phyloP scores from a whole-genome alignment of 2,329 filamentous ascomycete genomes.

The Coleophoma crateriformis region DNA sequence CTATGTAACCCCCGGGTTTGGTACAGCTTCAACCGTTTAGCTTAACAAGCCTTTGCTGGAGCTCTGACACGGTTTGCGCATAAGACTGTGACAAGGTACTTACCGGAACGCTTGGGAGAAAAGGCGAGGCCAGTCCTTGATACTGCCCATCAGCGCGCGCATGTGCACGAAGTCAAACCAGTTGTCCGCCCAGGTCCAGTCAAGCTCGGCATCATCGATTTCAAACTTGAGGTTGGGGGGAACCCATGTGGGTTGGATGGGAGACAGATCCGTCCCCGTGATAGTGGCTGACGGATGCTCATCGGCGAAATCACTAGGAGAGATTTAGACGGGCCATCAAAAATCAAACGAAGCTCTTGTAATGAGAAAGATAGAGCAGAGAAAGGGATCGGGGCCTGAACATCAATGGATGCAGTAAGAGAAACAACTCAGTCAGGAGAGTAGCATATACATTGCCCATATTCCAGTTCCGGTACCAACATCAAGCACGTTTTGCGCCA shows the following conservation, averaged over 20 bases:
- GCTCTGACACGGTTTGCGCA: too few relatives aligned
- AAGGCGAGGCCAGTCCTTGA: slow-evolving; percentile 44
- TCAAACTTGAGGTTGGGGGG: slow-evolving; percentile 23
- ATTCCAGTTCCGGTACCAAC: slow-evolving; percentile 36
- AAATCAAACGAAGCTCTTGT: too few relatives aligned
- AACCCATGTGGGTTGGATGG: slow-evolving; percentile 17
- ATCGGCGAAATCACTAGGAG: slow-evolving; percentile 19
- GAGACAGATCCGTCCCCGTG: slow-evolving; percentile 18
- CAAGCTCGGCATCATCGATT: slow-evolving; percentile 28
- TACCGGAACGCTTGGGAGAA: slow-evolving; percentile 6
- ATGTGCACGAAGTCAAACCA: slow-evolving; percentile 55
- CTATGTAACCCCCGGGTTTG: slow-evolving; percentile 16
- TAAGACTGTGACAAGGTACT: too few relatives aligned
- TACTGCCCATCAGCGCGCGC: slow-evolving; percentile 46
- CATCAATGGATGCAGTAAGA: not conserved
- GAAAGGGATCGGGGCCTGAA: too few relatives aligned
- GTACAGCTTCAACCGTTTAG: slow-evolving; percentile 4
- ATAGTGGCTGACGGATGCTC: slow-evolving; percentile 14
- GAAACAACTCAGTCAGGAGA: not conserved
- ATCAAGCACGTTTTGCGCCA: slow-evolving; percentile 29
- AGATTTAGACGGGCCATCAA: too few relatives aligned
- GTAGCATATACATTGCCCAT: slow-evolving; percentile 39
- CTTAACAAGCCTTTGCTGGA: not conserved
- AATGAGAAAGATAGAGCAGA: too few relatives aligned
- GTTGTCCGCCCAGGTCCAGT: slow-evolving; percentile 36